A percentile compares a stretch with the other conserved stretches of the same genome.
These are phyloP conservation scores for Komagataella populi DNA, from an alignment of 805 yeast genomes.

Conservation along the genomic window DNA sequence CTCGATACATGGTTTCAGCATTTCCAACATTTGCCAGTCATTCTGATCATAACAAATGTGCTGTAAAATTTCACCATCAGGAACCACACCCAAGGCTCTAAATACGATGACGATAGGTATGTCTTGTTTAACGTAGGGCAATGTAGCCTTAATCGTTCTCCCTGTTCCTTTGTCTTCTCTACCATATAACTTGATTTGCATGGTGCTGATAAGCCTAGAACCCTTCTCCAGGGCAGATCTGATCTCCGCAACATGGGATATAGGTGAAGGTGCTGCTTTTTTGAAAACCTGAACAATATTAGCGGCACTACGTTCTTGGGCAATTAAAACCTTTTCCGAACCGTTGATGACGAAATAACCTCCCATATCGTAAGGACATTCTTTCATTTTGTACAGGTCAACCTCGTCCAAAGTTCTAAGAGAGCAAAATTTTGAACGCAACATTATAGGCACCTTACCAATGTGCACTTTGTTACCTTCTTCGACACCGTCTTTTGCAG, in stretches of 20 bases:
- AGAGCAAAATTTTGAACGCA: conserved; percentile 91
- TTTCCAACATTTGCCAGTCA: conserved; percentile 99
- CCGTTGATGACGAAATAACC: conserved; percentile 98
- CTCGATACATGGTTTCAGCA: conserved; percentile 97
- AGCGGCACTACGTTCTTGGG: conserved; percentile 98
- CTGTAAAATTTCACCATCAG: conserved; percentile 97
- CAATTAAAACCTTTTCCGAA: conserved; percentile 94
- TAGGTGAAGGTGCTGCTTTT: conserved; percentile 94
- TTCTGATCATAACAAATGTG: conserved; percentile 96
- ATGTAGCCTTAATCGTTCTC: conserved; percentile 85
- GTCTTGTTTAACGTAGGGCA: conserved; percentile 94
- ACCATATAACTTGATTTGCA: conserved; percentile 87
- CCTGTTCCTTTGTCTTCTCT: conserved; percentile 59
- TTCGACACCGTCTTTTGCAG: conserved; percentile 38
- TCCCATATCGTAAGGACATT: conserved; percentile 99
- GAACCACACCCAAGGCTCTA: conserved; percentile 96
- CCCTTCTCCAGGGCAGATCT: conserved; percentile 97
- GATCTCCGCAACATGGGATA: conserved; percentile 92
- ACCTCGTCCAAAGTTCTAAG: conserved; percentile 81
- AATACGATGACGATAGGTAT: conserved; percentile 95
- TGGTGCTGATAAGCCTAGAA: conserved; percentile 81
- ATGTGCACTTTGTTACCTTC: conserved; percentile 75
- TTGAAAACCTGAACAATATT: conserved; percentile 97
- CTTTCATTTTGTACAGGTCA: conserved; percentile 90
- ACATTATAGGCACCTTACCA: conserved; percentile 97